Base-by-base conservation (phyloP, 192 early-diverging fungal species). In the Spizellomyces punctatus region DNA sequence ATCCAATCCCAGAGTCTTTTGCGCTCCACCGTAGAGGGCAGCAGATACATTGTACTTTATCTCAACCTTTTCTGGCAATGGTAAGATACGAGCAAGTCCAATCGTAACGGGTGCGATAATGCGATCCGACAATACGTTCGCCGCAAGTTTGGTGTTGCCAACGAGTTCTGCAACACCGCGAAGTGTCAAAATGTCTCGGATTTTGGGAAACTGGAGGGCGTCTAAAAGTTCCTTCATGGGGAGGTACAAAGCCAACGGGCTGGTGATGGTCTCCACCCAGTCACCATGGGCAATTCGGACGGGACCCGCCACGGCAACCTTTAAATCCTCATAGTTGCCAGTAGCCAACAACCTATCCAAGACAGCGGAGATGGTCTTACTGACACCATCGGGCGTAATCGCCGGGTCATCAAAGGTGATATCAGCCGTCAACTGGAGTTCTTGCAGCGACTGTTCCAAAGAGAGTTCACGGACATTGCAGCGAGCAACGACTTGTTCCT, bases 31-130 rank as follows among this genome's bases (percentile, higher is more conserved):
- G 50, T 68, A 78, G 63, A 81, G 45, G 14, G 47, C 49, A 21
- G 71, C 50, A 58, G 73, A 60, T 6, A 78, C 69, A 49, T 65
- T 59, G 63, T 81, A 77, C 27, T 69, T 69, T 63, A 78, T 76
- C 48, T 62, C 46, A 56, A 81, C 49, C 19, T 58, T 63, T 16
- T 66, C 62, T 10, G 77, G 77, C n/a, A 78, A 69, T 17, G 77
- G 67, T 46, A 74, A 44, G 19, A 74, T 41, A 10, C 63, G 59
- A 44, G 77, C 67, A n/a, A 74, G 66, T 7, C 14, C 72, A 8
- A 78, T 43, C 55, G n/a, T 57, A n/a, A 67, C 60, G 17, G 66
- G 63, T 8, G 71, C 64, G 5, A 42, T 16, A 27, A 78, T 69
- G 6, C n/a, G 21, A 46, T 63, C 63, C 2, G 72, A 71, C 56